These are phyloP conservation scores for Pinus tabuliformis DNA, from an alignment of 75 land plant genomes.

Conservation along the genomic window DNA sequence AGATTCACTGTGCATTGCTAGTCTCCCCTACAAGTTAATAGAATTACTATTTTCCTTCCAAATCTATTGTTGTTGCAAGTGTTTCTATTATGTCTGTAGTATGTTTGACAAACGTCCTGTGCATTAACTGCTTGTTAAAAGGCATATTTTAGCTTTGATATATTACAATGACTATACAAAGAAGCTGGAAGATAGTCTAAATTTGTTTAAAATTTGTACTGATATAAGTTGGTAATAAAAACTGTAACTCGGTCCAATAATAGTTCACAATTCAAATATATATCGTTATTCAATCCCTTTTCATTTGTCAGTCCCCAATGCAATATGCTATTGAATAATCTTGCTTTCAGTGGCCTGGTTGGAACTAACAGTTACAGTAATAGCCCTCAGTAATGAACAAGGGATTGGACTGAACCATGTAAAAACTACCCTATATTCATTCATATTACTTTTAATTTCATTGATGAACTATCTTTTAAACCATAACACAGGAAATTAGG, in stretches of 20 bases:
- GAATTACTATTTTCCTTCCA: no score
- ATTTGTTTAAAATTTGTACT: neutral
- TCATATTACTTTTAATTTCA: neutral
- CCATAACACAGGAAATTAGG: neutral
- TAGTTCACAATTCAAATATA: neutral
- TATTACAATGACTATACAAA: neutral
- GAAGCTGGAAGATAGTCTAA: neutral
- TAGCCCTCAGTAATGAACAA: neutral
- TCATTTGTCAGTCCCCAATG: neutral
- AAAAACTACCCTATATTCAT: neutral
- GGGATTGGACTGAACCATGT: neutral
- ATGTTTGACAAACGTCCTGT: no score
- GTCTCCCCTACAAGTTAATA: no score
- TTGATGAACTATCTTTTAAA: neutral
- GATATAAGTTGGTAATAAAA: neutral
- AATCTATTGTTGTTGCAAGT: no score
- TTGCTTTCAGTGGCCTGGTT: neutral
- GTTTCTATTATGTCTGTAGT: no score
- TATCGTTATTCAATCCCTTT: neutral
- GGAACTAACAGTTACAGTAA: neutral
- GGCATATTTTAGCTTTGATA: no score
- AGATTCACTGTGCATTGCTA: no score
- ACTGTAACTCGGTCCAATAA: neutral
- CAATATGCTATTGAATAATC: neutral
- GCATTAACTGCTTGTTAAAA: no score